Conservation (phyloP, 208 protist genomes). For the Entamoeba histolytica region DNA sequence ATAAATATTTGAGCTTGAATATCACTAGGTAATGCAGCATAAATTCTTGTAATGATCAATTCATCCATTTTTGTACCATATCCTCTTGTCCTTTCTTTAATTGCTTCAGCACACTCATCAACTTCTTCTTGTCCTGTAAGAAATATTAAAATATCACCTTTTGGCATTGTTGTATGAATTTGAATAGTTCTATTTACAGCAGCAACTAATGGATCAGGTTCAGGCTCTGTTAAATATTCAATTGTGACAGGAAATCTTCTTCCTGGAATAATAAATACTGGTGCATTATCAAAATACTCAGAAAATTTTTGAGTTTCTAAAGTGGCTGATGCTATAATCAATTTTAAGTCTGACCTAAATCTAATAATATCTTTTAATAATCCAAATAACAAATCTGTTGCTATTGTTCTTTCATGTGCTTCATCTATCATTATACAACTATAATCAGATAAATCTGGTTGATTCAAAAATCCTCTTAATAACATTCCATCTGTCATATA, state of each 20-base stretch:
- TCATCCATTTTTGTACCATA: neutral
- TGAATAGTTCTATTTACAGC: neutral
- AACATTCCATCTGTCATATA: slow-evolving; percentile 30
- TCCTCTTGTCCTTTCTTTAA: slow-evolving; percentile 38
- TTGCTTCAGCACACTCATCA: slow-evolving; percentile 44
- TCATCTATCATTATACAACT: slow-evolving; percentile 27
- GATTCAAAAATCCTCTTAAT: slow-evolving; percentile 29
- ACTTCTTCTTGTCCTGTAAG: slow-evolving; percentile 71
- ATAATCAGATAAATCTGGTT: slow-evolving; percentile 30
- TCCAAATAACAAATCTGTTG: slow-evolving; percentile 60
- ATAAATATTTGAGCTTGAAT: slow-evolving; percentile 62
- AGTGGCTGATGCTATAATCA: slow-evolving; percentile 96
- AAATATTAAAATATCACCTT: slow-evolving; percentile 66
- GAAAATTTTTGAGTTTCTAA: slow-evolving; percentile 80
- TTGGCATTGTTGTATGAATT: neutral
- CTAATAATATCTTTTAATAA: slow-evolving; percentile 38
- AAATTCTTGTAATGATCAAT: slow-evolving; percentile 51
- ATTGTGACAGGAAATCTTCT: slow-evolving; percentile 76
- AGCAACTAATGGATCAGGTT: slow-evolving; percentile 7
- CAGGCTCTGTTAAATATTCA: slow-evolving; percentile 1
- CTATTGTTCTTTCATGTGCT: slow-evolving; percentile 63
- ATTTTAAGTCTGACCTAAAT: slow-evolving; percentile 67
- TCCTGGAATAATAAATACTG: slow-evolving; percentile 69
- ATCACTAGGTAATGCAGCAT: slow-evolving; percentile 62
- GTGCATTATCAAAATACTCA: slow-evolving; percentile 69